phyloP scores from a whole-genome alignment of 441 rosid genomes.

The Omphalea diandra region DNA sequence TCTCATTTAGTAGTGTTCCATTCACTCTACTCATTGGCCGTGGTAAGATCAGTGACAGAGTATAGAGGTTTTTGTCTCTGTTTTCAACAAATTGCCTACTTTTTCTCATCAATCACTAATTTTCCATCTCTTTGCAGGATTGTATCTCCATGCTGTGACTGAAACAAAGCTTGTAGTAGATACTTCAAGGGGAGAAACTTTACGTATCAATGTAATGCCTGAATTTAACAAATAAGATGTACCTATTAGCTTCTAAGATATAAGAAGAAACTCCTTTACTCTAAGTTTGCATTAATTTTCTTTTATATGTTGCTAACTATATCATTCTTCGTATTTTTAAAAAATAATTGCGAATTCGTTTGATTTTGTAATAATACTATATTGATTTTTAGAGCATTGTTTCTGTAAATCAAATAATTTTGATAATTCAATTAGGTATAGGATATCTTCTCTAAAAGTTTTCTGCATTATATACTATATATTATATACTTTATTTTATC shows the following conservation, averaged over 20 bases:
- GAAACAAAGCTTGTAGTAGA: slow-evolving; percentile 92
- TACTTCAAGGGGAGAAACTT: slow-evolving; percentile 87
- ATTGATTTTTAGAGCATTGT: neutral
- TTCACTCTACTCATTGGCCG: neutral
- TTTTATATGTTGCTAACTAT: neutral
- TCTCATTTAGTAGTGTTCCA: neutral
- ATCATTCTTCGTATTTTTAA: neutral
- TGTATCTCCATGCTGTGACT: slow-evolving; percentile 76
- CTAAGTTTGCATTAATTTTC: neutral
- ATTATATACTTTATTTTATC: neutral
- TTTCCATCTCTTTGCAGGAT: slow-evolving; percentile 41
- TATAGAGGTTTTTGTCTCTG: neutral
- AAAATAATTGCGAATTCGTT: neutral
- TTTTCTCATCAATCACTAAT: neutral
- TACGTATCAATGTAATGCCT: slow-evolving; percentile 76
- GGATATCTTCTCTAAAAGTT: neutral
- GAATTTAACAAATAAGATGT: slow-evolving; percentile 2
- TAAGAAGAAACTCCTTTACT: neutral
- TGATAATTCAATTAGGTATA: neutral
- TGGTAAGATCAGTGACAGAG: neutral
- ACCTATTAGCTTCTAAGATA: neutral
- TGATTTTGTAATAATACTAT: neutral
- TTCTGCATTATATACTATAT: slow-evolving; percentile 2
- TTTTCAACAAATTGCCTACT: too few species aligned
- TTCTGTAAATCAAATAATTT: neutral